Conservation (phyloP, 1,284 basidiomycete genomes). For the Ceratobasidium sp. region DNA sequence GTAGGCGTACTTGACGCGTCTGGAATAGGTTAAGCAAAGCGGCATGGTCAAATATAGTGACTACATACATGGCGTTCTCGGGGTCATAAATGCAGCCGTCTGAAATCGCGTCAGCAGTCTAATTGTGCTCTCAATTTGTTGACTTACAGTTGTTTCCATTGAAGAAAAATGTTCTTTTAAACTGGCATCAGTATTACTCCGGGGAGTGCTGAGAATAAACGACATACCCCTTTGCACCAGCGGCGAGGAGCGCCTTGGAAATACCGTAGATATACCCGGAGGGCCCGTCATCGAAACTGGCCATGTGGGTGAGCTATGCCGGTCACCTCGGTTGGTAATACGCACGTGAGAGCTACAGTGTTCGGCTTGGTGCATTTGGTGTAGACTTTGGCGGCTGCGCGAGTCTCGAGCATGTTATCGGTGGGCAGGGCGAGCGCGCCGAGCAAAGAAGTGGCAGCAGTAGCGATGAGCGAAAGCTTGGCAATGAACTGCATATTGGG, state of each 20-base stretch:
- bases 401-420: slow-evolving; percentile 9
- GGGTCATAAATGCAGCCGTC: slow-evolving; percentile 47
- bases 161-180: slow-evolving; percentile 24
- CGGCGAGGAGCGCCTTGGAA: slow-evolving; percentile 42
- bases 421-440: slow-evolving; percentile 31
- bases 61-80: slow-evolving; percentile 36
- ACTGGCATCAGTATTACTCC: background rate
- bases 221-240: slow-evolving; percentile 45
- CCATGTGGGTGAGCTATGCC: background rate
- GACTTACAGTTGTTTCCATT: slow-evolving; percentile 36
- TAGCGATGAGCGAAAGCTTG: slow-evolving; percentile 36
- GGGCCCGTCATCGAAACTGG: slow-evolving; percentile 49
- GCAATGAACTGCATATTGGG: slow-evolving; percentile 43
- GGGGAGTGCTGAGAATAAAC: background rate
- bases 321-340: background rate
- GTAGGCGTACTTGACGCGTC: slow-evolving; percentile 43
- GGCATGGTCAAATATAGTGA: background rate
- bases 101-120: background rate
- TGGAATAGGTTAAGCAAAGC: background rate
- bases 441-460: slow-evolving; percentile 14
- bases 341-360: slow-evolving; percentile 48
- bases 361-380: slow-evolving; percentile 46
- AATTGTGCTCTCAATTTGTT: background rate
- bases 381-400: slow-evolving; percentile 37
- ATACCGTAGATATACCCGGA: slow-evolving; percentile 42